Conservation (phyloP, 2,329 filamentous ascomycete species). For the Aspergillus felis region DNA sequence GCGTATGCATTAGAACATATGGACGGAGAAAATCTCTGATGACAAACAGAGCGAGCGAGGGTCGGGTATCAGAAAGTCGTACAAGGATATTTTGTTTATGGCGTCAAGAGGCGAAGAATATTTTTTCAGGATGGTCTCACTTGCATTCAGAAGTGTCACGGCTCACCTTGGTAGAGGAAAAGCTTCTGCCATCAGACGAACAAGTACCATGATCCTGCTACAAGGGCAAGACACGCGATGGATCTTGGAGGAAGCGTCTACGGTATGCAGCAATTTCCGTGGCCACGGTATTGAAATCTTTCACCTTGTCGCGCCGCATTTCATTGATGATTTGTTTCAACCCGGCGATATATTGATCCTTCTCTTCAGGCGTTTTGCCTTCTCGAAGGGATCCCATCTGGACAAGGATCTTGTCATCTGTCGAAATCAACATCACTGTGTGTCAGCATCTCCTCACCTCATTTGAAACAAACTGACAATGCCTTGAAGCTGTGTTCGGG, state of each 20-base stretch:
- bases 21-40: conserved; percentile 4
- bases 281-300: conserved; percentile 48
- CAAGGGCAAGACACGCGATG: conserved; percentile 44
- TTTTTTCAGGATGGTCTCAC: conserved; percentile 1
- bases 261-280: conserved; percentile 48
- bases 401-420: conserved; percentile 51
- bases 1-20: conserved; percentile 9
- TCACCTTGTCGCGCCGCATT: conserved; percentile 47
- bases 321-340: conserved; percentile 48
- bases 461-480: conserved; percentile 10
- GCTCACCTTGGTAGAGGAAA: conserved; percentile 2
- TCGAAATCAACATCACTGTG: conserved; percentile 34
- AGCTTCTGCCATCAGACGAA: neutral
- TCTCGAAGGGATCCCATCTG: conserved; percentile 47
- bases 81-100: neutral
- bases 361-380: conserved; percentile 43
- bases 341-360: conserved; percentile 42
- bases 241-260: conserved; percentile 47
- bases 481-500: neutral
- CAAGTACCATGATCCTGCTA: conserved; percentile 24
- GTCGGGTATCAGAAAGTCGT: conserved; percentile 8
- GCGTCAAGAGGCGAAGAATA: conserved; percentile 1
- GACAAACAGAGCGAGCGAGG: conserved; percentile 4
- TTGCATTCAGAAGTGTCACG: neutral
- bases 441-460: conserved; percentile 35